Evolutionary conservation across 257 asterid species (phyloP), one percentile per base, ranked within the genome.

Genomic region (Rubia yunnanensis): DNA sequence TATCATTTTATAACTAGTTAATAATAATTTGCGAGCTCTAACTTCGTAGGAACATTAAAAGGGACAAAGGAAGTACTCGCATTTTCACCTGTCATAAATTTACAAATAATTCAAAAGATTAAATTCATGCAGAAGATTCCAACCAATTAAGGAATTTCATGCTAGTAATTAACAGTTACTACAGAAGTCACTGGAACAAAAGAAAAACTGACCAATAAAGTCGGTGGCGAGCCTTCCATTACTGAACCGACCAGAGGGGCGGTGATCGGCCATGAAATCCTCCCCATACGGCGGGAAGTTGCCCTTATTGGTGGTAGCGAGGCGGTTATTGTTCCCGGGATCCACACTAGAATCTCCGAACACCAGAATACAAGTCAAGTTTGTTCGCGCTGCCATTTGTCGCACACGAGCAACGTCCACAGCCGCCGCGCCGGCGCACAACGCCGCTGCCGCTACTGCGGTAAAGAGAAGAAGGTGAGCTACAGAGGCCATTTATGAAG

Each of bases 281-380:
- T 48, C 9, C 23, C 88, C 88, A 26, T 82, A 85, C 0, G 88
- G 88, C 30, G 74, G 65, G 67, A 76, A 80, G 24, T 83, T 79
- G 28, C 81, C 73, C 66, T 79, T 78, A 32, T 56, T 35, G 0
- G 53, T 0, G 23, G 88, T 83, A 0, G 26, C 1, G 7, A 82
- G 72, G 15, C 31, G 59, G 68, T 85, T 79, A 72, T 85, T 85
- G 27, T 85, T 85, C 22, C 88, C 86, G 0, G 91, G 88, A 62
- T 80, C 91, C 4, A 82, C 86, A 65, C 81, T 80, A 1, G 92
- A 85, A 65, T 84, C 91, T 48, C 91, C 91, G 20, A 84, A 76
- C 52, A 84, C 80, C 74, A 84, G 66, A 0, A 84, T 31, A 56
- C 81, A 74, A 22, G 87, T 71, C 71, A 78, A 27, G 39, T 84